Evolutionary conservation across 441 rosid genomes (phyloP), one percentile per base, ranked within the genome.

Genomic region (Pelargonium fulgidum): DNA sequence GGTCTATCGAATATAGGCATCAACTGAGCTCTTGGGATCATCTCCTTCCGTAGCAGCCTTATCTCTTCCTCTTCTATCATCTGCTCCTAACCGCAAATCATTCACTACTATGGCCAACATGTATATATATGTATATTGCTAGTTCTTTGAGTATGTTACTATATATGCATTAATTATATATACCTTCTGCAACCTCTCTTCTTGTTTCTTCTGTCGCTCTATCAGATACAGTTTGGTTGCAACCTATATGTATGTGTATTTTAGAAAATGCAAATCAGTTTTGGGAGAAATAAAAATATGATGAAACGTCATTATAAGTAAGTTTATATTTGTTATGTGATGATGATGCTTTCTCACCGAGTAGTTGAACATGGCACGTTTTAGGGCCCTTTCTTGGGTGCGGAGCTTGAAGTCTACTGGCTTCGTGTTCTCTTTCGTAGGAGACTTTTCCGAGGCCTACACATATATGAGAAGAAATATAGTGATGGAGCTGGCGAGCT

Each of bases 1-100:
- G 97, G 96, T 67, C 86, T 83, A 45, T 87, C 91, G 44, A 92
- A 86, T 52, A 75, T 79, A 73, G 97, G 96, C 97, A 89, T 89
- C 76, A 92, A 72, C 22, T 89, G 94, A 39, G 90, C 94, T 85
- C 87, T 84, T 13, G 94, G 96, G 64, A 92, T 78, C 96, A 92
- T 89, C 78, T 88, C 91, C 22, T 88, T 92, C 68, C 97, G 86
- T 68, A 89, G 68, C 81, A 70, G 64, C 44, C 85, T 85, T 61
- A 89, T 33, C 83, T 87, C 96, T 74, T 92, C 88, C 50, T 92
- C 88, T 69, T 89, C 96, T 45, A 89, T 83, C 76, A 88, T 81
- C 98, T 92, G 79, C 59, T 69, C 50, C 61, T 68, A 13, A 12
- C 14, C 50, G 54, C 62, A 13, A 14, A n/a, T 8, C 45, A 61